Evolutionary conservation across 2,329 filamentous ascomycete genomes (phyloP), one percentile per base, ranked within the genome.

Genomic region (Arthrobotrys sinensis): DNA sequence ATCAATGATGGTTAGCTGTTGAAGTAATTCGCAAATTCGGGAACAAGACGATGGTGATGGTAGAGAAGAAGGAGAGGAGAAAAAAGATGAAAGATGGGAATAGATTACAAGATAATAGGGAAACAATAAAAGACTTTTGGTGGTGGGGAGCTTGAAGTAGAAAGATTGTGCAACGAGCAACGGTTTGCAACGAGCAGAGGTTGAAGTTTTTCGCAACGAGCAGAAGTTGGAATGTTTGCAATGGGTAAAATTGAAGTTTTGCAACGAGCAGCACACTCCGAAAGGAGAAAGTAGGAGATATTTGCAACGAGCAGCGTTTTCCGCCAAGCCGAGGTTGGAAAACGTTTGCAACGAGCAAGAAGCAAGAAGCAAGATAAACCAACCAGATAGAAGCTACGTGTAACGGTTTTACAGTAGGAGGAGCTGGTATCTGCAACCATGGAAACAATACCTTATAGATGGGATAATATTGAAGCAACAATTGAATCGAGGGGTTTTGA

Each of bases 321-420:
- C 52, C 52, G 7, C 11, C 19, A 14, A 34, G 52, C 5, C n/a
- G 16, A 57, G 52, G 32, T 38, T 38, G 36, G 32, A 14, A 38
- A 21, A 21, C 21, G n/a, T 38, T 57, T 57, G 52, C 52, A 21
- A 19, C 50, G 50, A 53, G 16, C 7, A 38, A 38, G n/a, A 19
- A 12, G 52, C 32, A 10, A 38, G 32, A 57, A 57, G 32, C n/a
- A 38, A 57, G 52, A 21, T 57, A 14, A 8, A 11, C n/a, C 3
- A 38, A 21, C 28, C 32, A 21, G 7, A 11, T 8, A 53, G 32
- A 7, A 38, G 52, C 52, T 57, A 21, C 52, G 24, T 34, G 14
- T 10, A 52, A 52, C 10, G 46, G 46, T 3, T 34, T 16, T 53
- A 34, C 24, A 16, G 14, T 14, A 16, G 24, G 3, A 24, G 32